Evolutionary conservation across 148 eudicot genomes (phyloP).

Genomic region (Euryodendron excelsum): DNA sequence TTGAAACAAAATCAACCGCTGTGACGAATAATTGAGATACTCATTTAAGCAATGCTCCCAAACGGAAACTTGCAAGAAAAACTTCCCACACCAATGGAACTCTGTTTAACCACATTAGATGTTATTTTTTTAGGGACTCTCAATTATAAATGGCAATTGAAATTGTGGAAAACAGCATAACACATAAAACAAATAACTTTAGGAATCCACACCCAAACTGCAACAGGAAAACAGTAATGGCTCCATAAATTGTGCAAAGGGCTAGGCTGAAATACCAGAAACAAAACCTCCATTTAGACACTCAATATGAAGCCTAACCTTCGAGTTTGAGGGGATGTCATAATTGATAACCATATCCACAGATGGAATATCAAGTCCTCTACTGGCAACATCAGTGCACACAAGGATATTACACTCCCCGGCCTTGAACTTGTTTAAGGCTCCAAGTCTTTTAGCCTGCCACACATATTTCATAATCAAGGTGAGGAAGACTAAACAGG

Average conservation of each 20-base stretch:
- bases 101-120: not conserved
- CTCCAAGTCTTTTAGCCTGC: constrained; percentile 85
- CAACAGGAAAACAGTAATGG: not conserved
- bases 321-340: constrained; percentile 79
- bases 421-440: constrained; percentile 80
- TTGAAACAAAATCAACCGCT: too few relatives aligned
- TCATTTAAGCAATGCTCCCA: too few relatives aligned
- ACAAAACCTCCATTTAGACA: not conserved
- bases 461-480: not conserved
- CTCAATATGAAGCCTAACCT: constrained; percentile 36
- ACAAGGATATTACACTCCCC: constrained; percentile 82
- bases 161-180: not conserved
- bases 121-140: too few relatives aligned
- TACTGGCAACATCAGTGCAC: constrained; percentile 88
- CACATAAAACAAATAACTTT: not conserved
- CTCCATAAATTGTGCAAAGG: not conserved
- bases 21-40: too few relatives aligned
- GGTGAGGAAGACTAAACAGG: not conserved
- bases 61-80: too few relatives aligned
- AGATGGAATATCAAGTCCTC: constrained; percentile 89
- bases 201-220: not conserved
- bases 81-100: not conserved
- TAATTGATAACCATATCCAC: constrained; percentile 92
- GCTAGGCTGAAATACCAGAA: not conserved
- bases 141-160: too few relatives aligned